Evolutionary conservation across 108 stramenopile species (phyloP), one percentile per base, ranked within the genome.

Genomic region (Pseudonitzschia multiseries): DNA sequence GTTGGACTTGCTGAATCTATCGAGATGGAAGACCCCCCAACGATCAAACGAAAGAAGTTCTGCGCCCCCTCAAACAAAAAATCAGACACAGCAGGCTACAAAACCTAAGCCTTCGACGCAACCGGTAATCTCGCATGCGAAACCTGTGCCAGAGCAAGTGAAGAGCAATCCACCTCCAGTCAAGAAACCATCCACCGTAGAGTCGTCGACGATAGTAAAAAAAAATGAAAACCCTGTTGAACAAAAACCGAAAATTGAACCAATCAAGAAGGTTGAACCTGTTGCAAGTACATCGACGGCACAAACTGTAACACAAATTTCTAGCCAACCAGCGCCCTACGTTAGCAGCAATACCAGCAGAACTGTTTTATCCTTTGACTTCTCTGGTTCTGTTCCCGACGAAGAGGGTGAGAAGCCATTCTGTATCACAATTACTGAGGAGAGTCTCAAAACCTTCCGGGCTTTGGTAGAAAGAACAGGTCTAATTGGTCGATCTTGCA

Each of bases 1-100:
- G 96, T 74, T 96, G 27, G 92, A 94, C 65, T 74, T 96, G 31
- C 70, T 96, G 12, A 83, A 93, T 70, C 71, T 92, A 31, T 79
- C 85, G 17, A 89, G 91, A 57, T 94, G 93, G 93, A 84, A 85
- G 65, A 64, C 78, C 40, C 74, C 76, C 8, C 60, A 68, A 50
- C 54, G 74, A 41, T 71, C 54, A 20, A 53, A 44, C 22, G 78
- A 57, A 31, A 15, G 36, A 36, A 70, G 32, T 70, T 31, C 46
- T 50, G 50, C 21, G 5, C 24, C 42, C 42, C 51, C 31, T 21
- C 24, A 44, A 36, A 52, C 73, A 8, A 46, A 56, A 60, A 50
- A 68, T 36, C 72, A 76, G 64, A 15, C 21, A 21, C 68, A 42
- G 68, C 33, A 56, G 50, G 18, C n/a, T 72, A 31, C 27, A 24